A percentile compares a stretch with the other conserved stretches of the same genome.
These are phyloP conservation scores for Paraphysoderma sedebokerense DNA, from an alignment of 371 early-diverging fungal species.

Conservation along the genomic window DNA sequence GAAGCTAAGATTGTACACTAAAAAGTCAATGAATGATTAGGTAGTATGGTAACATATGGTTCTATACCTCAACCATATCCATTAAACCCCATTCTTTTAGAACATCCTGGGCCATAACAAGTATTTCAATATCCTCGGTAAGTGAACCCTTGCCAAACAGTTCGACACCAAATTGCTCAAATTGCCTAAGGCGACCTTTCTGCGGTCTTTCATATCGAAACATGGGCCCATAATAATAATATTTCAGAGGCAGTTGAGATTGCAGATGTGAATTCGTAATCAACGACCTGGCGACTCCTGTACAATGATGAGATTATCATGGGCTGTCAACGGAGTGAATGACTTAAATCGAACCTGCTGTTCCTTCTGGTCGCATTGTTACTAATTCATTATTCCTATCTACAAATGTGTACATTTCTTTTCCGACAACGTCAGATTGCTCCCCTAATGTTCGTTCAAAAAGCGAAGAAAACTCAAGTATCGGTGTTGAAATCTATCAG, in stretches of 20 bases:
- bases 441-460: constrained; percentile 36
- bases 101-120: constrained; percentile 24
- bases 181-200: constrained; percentile 41
- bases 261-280: constrained; percentile 21
- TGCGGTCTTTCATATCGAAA: constrained; percentile 48
- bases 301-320: too few species aligned
- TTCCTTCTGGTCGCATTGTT: constrained; percentile 46
- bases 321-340: too few species aligned
- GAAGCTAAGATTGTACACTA: constrained; percentile 7
- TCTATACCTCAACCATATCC: constrained; percentile 4
- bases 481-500: constrained; percentile 31
- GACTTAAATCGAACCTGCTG: too few species aligned
- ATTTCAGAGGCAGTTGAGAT: constrained; percentile 17
- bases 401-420: constrained; percentile 38
- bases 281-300: constrained; percentile 26
- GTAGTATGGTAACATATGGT: constrained; percentile 1
- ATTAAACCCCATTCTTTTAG: constrained; percentile 15
- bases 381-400: constrained; percentile 28
- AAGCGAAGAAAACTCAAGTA: constrained; percentile 36
- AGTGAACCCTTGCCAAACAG: constrained; percentile 23
- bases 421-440: constrained; percentile 41
- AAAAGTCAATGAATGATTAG: neutral
- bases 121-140: constrained; percentile 32
- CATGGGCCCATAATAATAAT: constrained; percentile 41
- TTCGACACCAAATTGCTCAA: constrained; percentile 48